phyloP scores from a whole-genome alignment of 2,329 filamentous ascomycete genomes.

The Ophiocordyceps unilateralis region DNA sequence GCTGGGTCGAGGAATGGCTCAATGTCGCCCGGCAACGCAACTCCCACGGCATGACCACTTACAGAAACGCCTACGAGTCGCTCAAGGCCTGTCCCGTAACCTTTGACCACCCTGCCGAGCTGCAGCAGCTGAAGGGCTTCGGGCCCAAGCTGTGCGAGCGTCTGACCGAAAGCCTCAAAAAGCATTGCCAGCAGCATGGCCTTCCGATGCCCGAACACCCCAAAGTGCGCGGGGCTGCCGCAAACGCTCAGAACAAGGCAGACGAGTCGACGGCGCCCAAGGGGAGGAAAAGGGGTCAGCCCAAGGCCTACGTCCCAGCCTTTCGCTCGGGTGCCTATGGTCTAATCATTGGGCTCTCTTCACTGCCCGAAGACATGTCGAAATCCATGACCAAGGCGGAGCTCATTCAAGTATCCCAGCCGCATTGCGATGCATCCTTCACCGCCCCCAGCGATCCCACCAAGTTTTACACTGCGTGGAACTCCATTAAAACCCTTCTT shows the following conservation, averaged over 20 bases:
- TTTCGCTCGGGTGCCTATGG: constrained; percentile 62
- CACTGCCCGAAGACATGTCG: constrained; percentile 32
- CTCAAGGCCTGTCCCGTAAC: constrained; percentile 56
- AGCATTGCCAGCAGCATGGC: constrained; percentile 48
- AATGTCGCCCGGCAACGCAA: constrained; percentile 52
- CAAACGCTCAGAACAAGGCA: constrained; percentile 18
- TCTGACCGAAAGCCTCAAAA: constrained; percentile 42
- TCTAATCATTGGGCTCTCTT: constrained; percentile 48
- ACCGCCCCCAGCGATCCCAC: constrained; percentile 47
- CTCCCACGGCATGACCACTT: constrained; percentile 52
- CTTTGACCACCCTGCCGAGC: constrained; percentile 57
- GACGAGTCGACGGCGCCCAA: constrained; percentile 17
- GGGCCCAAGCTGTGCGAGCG: constrained; percentile 55
- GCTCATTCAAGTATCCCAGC: constrained; percentile 52
- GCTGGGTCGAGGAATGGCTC: constrained; percentile 64
- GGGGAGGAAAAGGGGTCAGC: constrained; percentile 38
- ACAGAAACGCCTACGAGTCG: constrained; percentile 60
- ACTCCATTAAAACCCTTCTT: constrained; percentile 60
- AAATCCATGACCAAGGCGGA: constrained; percentile 48
- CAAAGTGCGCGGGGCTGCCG: constrained; percentile 21
- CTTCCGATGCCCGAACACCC: constrained; percentile 48
- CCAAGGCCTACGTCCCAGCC: constrained; percentile 53
- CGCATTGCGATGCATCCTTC: constrained; percentile 57
- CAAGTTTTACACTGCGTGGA: constrained; percentile 67
- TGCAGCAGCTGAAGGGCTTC: constrained; percentile 55